Base-by-base conservation (phyloP, 2,329 filamentous ascomycete genomes). In the Aspergillus sp. region DNA sequence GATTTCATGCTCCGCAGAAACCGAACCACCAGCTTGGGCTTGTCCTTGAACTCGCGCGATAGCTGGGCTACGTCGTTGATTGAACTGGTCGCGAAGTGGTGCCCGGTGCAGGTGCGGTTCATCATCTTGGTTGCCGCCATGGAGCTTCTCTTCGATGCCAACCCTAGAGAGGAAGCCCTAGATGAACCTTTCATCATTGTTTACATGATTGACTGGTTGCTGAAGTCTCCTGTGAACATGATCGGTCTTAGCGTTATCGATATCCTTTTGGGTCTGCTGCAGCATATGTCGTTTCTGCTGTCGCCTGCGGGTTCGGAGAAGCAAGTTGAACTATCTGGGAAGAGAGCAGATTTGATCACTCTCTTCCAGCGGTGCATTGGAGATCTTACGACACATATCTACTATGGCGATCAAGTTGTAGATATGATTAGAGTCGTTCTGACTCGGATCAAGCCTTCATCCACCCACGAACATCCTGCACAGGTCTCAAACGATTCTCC, bases 181-280 rank as follows among this genome's bases (percentile, higher is more conserved):
- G 83, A 86, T 48, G 87, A 90, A 58, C 90, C 96, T 69, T 81
- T 92, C 57, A 86, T 89, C 4, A 81, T 96, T 62, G 86, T 90
- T 0, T 88, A 88, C 47, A 87, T 97, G 77, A 87, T 97, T 61
- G 88, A 91, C 62, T 91, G 90, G 63, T 82, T 98, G 8, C 81
- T 99, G 50, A 88, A 90, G 54, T 97, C 94, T 0, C 88, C 94
- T 44, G 88, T 96, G 71, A 98, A 97, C 75, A 83, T 98, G 71
- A 97, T 99, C 63, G 95, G 95, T 1, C 82, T 99, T 49, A 97
- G 93, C 73, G 90, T 98, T 55, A 98, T 98, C 88, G 95, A 99
- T 73, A 88, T 98, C 17, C 81, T 98, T 27, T 82, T 96, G 13
- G 90, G 92, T 1, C 82, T 99, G 13, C 86, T 97, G 64, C 89